Evolutionary conservation across 208 protist genomes (phyloP).

Genomic region (Trypanosoma lewisi): DNA sequence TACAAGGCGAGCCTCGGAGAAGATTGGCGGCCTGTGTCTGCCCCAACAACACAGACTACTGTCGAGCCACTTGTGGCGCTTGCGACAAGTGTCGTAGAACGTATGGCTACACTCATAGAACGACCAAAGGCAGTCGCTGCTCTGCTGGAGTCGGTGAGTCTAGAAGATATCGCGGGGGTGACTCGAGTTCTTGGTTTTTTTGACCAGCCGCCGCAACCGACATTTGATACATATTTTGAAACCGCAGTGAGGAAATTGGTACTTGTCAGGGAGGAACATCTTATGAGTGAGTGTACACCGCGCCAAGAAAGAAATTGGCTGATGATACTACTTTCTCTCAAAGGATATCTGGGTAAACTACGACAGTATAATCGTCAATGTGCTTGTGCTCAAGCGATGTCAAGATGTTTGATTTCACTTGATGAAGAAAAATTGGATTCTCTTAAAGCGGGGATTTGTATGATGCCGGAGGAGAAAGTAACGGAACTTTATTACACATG

Average conservation of each 20-base stretch:
- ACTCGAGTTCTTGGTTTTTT: conserved; percentile 55
- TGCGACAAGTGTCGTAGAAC: conserved; percentile 38
- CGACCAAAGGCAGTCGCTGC: conserved; percentile 24
- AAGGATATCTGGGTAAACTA: conserved; percentile 8
- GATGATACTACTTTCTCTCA: conserved; percentile 4
- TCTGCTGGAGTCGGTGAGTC: conserved; percentile 28
- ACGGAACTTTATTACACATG: conserved; percentile 21
- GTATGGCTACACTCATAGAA: conserved; percentile 47
- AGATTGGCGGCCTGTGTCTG: conserved; percentile 22
- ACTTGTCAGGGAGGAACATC: background rate
- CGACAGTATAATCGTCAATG: conserved; percentile 20
- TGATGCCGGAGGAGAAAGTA: conserved; percentile 26
- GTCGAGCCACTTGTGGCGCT: conserved; percentile 24
- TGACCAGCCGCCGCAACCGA: conserved; percentile 57
- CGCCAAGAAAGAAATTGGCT: background rate
- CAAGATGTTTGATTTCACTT: background rate
- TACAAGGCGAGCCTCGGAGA: background rate
- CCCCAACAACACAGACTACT: conserved; percentile 7
- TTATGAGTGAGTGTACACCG: background rate
- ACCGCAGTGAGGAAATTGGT: conserved; percentile 28
- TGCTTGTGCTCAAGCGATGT: conserved; percentile 11
- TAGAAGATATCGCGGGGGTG: conserved; percentile 47
- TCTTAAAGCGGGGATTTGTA: background rate
- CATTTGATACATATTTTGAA: conserved; percentile 61
- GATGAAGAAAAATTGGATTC: background rate